A percentile compares a stretch with the other conserved stretches of the same genome.
These are phyloP conservation scores for Helicocarpus griseus DNA, from an alignment of 2,329 filamentous ascomycete genomes.

Conservation along the genomic window DNA sequence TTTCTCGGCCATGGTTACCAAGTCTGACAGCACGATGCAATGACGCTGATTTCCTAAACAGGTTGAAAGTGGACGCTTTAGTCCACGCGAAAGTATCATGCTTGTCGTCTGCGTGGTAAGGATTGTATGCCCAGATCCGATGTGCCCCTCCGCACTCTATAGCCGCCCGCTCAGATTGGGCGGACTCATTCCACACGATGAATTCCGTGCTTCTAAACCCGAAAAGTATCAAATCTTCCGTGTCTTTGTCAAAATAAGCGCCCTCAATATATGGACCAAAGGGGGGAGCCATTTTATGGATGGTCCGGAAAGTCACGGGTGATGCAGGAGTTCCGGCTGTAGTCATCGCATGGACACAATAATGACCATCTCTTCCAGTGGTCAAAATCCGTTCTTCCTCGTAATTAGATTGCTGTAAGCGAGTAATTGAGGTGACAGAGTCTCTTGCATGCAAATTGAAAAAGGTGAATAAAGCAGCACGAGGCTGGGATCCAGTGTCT, in stretches of 20 bases:
- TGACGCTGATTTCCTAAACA: conserved; percentile 30
- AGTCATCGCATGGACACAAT: conserved; percentile 50
- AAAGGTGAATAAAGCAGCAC: conserved; percentile 10
- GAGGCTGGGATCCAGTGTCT: background rate
- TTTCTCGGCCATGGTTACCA: conserved; percentile 80
- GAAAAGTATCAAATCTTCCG: conserved; percentile 56
- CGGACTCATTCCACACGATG: conserved; percentile 68
- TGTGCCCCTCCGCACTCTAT: conserved; percentile 81
- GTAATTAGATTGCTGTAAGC: conserved; percentile 12
- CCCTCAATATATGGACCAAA: conserved; percentile 71
- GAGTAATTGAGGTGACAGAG: conserved; percentile 56
- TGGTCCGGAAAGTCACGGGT: conserved; percentile 33
- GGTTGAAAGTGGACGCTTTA: conserved; percentile 50
- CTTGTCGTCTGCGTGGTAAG: conserved; percentile 15
- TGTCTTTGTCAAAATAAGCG: conserved; percentile 46
- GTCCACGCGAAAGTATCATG: conserved; percentile 62
- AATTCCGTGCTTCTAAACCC: conserved; percentile 77
- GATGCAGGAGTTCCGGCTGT: conserved; percentile 18
- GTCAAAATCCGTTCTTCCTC: conserved; percentile 46
- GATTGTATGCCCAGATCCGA: conserved; percentile 58
- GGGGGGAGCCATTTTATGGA: conserved; percentile 60
- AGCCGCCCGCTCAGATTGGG: conserved; percentile 57
- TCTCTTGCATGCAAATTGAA: conserved; percentile 43
- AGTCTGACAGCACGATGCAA: conserved; percentile 46
- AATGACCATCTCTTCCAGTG: conserved; percentile 67